These are phyloP conservation scores for Tetratostichococcus sp. DNA, from an alignment of 139 green algal species.

Conservation along the genomic window DNA sequence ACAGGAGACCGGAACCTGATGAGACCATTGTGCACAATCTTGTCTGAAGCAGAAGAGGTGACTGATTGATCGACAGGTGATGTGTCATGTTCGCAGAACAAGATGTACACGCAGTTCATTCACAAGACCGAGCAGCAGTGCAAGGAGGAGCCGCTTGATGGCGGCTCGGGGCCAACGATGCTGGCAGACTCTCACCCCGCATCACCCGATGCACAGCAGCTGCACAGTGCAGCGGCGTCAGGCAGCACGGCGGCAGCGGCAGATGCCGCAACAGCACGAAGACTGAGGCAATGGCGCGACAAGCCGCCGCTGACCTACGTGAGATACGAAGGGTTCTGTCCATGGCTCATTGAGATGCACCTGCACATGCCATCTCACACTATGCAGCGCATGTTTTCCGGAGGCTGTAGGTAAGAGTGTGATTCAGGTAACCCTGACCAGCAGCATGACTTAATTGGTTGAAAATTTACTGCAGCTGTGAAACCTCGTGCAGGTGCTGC, in stretches of 20 bases:
- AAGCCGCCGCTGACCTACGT: not conserved
- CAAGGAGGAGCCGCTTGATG: not conserved
- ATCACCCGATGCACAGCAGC: not conserved
- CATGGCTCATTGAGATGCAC: no score
- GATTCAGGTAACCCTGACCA: no score
- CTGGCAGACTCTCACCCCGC: not conserved
- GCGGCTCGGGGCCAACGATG: not conserved
- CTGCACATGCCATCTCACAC: no score
- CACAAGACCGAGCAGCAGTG: not conserved
- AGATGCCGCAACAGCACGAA: not conserved
- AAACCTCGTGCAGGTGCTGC: conserved; percentile 42
- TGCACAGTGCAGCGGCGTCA: not conserved
- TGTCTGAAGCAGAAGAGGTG: no score
- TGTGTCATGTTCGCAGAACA: no score
- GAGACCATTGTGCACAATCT: no score
- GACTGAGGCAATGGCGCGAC: not conserved
- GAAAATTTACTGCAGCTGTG: no score
- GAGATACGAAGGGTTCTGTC: not conserved
- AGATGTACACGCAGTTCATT: conserved; percentile 1
- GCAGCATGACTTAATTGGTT: no score
- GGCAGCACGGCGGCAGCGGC: not conserved
- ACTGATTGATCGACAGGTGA: no score
- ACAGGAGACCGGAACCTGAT: no score
- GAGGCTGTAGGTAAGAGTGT: no score
- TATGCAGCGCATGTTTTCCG: no score